Base-by-base conservation (phyloP, 768 basidiomycete genomes). In the Podaxis sp. region DNA sequence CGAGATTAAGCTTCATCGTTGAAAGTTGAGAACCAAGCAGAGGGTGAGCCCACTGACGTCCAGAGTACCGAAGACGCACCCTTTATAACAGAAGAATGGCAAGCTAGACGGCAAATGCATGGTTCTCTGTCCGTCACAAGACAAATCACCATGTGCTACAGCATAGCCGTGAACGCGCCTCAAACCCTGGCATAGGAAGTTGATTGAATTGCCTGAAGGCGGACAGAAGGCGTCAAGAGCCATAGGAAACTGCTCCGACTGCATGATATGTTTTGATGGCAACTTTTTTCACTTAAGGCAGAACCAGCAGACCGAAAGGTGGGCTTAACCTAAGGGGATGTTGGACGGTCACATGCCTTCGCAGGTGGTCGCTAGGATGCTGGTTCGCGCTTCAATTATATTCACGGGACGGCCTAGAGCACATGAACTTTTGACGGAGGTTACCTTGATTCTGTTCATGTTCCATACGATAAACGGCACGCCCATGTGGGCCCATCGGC, bases 1-100 rank as follows among this genome's bases (percentile, higher is more conserved):
- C 23, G n/a, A 48, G 36, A 14, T 46, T 40, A 36, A 59, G 40
- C 47, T 63, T 63, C 62, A 63, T 63, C 28, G 21, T 63, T 37
- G 27, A 37, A 51, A 14, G 14, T 32, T 9, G 42, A 21, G 14
- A 44, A 16, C 18, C 42, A 44, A 35, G 5, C 23, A 28, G 25
- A 55, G n/a, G 35, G 21, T 14, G 35, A 46, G 36, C 16, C 42
- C 61, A 27, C 28, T 57, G 27, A 44, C n/a, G 5, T 16, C 36
- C 18, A 23, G 23, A 37, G 36, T 18, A 25, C 9, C n/a, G 16
- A 18, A 48, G 14, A 25, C 4, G 18, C 18, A 11, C 32, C 32
- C 18, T 57, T 36, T 56, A 56, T 56, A 56, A 48, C 11, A 27
- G 47, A 27, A 21, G 23, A 23, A 48, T 11, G 13, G 21, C 42